phyloP scores from a whole-genome alignment of 345 rosid species.

The Triadica sebifera region DNA sequence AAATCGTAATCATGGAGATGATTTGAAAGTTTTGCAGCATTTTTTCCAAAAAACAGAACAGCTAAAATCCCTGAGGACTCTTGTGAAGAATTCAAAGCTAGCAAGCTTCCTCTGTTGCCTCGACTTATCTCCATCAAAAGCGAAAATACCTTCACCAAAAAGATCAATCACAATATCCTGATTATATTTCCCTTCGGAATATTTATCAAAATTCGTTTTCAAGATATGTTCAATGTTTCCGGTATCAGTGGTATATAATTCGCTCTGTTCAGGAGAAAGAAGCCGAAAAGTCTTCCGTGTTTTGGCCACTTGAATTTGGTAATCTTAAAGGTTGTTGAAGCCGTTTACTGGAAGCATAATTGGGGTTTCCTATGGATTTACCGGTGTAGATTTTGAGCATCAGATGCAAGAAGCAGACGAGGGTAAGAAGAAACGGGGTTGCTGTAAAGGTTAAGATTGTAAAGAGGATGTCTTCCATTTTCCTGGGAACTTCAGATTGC shows the following conservation, averaged over 20 bases:
- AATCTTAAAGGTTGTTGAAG: conserved; percentile 50
- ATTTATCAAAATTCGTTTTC: conserved; percentile 51
- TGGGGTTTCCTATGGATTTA: conserved; percentile 45
- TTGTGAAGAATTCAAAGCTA: conserved; percentile 67
- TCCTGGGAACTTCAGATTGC: background rate
- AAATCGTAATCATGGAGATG: conserved; percentile 29
- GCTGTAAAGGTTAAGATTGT: conserved; percentile 23
- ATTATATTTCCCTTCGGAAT: conserved; percentile 42
- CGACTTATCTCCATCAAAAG: conserved; percentile 79
- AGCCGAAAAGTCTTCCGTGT: conserved; percentile 51
- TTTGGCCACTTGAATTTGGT: conserved; percentile 48
- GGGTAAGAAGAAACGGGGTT: conserved; percentile 22
- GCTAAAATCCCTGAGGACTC: conserved; percentile 68
- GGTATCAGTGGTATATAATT: conserved; percentile 50
- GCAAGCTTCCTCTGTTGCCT: conserved; percentile 77
- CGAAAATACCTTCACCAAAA: conserved; percentile 73
- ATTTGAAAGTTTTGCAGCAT: conserved; percentile 44
- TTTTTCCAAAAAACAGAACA: conserved; percentile 57
- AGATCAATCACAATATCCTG: conserved; percentile 38
- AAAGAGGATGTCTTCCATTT: conserved; percentile 30
- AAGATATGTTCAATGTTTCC: conserved; percentile 63
- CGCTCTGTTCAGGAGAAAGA: conserved; percentile 41
- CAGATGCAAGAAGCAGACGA: conserved; percentile 21
- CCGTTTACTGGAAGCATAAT: conserved; percentile 58
- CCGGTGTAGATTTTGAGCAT: conserved; percentile 36